Base-by-base conservation (phyloP, 2,329 filamentous ascomycete genomes). In the Myriosclerotinia curreyana region DNA sequence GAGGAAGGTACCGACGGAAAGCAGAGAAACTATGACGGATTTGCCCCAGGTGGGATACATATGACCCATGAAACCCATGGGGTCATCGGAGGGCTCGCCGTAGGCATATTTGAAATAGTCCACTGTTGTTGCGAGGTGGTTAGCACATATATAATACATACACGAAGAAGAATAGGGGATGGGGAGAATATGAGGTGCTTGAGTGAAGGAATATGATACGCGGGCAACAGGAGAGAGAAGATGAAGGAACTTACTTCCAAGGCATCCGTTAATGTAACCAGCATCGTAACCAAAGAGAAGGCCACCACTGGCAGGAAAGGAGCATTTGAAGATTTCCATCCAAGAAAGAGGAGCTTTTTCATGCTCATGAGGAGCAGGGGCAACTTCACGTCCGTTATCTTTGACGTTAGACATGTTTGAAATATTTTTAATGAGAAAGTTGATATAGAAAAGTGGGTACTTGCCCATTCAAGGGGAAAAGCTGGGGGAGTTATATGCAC, bases 1-100 rank as follows among this genome's bases (percentile, higher is more conserved):
- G 67, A 93, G 89, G 82, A 94, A 94, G 69, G 90, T 93, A 77
- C 89, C 89, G 73, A 68, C 84, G 42, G 90, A 93, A 62, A 93
- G 83, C 70, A 93, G 91, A 25, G 66, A 68, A 20, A 86, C 86
- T 74, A 92, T 87, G 60, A 89, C 79, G n/a, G 85, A 87, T 70
- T 83, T 69, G 71, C 73, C 91, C 86, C 62, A 89, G 77, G 28
- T 83, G 86, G 70, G 81, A 79, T 64, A 76, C 20, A 77, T 75
- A 28, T 81, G 53, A 72, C 66, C 60, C 54, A 48, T 66, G 65
- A 60, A 69, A 46, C 31, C 50, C n/a, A 55, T 6, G 0, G 60
- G 60, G 14, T 49, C 60, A 28, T 9, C 58, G 5, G 51, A 58
- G 0, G 52, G 44, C 17, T 58, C 52, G 5, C 51, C 52, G 42